Base-by-base conservation (phyloP, 805 yeast species). In the Maudiozyma saulgeensis region DNA sequence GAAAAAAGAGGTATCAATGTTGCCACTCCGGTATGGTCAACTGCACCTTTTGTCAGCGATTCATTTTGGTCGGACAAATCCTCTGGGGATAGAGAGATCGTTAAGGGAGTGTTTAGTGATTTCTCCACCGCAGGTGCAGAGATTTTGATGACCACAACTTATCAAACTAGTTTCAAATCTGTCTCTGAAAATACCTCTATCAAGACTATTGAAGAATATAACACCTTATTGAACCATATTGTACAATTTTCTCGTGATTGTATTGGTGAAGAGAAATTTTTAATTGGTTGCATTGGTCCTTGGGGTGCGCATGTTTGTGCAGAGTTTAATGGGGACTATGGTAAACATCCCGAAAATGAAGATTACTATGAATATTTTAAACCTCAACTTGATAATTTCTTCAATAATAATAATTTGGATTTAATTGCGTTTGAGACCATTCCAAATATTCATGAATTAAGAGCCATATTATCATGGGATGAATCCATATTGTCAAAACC, bases 271-370 rank as follows among this genome's bases (percentile, higher is more conserved):
- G 58, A 55, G 16, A 51, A 45, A 41, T 60, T 58, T 46, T 48
- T 59, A 35, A 52, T 62, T 1, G 95, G 86, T 0, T 78, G 86
- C 7, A 65, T 85, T 37, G 96, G 95, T 0, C 87, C 95, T 0
- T 87, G 78, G 61, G 95, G 90, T 1, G 85, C 90, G 0, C 79
- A 67, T 54, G 59, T 83, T 37, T 79, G 83, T 31, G 73, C 83
- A 0, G 96, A 87, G 58, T 87, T 82, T 56, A 78, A 82, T 3
- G 95, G 95, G 1, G 72, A 80, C 46, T 85, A 84, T 61, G 73
- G 71, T 21, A 43, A 46, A 9, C 26, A 49, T 15, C 55, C 66
- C 2, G 58, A 52, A 23, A 44, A 42, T 2, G 61, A 63, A 31
- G 69, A 62, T 25, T 68, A 63, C 7, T 59, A 67, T 2, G 60